Base-by-base conservation (phyloP, 306 rosid genomes). In the Cucumis cinereus region DNA sequence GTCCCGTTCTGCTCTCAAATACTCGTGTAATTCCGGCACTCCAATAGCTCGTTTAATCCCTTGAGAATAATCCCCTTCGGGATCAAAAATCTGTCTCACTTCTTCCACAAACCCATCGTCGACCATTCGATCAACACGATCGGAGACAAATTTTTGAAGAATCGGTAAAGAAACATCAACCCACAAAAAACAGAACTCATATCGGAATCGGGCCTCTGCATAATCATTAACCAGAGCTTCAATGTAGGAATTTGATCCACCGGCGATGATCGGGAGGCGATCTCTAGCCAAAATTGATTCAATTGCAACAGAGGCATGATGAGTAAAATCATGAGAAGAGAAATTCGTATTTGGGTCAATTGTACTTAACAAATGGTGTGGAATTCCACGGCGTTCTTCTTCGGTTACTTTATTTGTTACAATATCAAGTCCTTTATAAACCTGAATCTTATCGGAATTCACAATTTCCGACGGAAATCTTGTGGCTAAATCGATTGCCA, bases 391-490 rank as follows among this genome's bases (percentile, higher is more conserved):
- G 70, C 71, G 62, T 58, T 78, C 77, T 69, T 69, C 77, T 15
- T 78, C 77, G 15, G 58, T 56, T 4, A 71, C 76, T 67, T 78
- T 78, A 47, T 78, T 78, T 1, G 70, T 78, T 0, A 71, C 81
- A 5, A 69, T 50, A 41, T 78, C 81, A 1, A 78, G 52, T 7
- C 81, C 81, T 71, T 71, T n/a, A 22, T 41, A 71, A 4, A 71
- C 71, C 71, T 78, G 81, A 47, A 78, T 78, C 75, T 78, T 78
- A 19, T 78, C 81, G 50, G 77, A 71, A 15, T 78, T 78, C 8
- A 78, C 71, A 59, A 78, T 58, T 38, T 78, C 81, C 14, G 77
- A 71, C 30, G 69, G 77, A 45, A 70, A 78, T 1, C 20, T 77
- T 10, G 59, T 69, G 1, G 81, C 77, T 14, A 78, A 16, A 26